Conservation (phyloP, 2,329 filamentous ascomycete species). For the Monilinia fructigena region DNA sequence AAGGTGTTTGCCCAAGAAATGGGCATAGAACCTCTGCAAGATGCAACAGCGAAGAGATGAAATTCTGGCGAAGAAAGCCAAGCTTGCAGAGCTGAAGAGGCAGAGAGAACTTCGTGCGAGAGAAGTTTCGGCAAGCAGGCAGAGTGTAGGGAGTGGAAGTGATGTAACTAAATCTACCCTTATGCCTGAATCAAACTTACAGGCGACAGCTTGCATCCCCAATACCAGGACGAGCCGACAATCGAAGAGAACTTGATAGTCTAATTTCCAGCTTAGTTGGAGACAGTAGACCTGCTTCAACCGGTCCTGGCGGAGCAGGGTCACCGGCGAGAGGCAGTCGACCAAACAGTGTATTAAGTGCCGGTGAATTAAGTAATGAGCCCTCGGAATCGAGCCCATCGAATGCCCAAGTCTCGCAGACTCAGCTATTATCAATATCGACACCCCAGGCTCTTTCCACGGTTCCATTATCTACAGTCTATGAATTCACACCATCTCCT, state of each 20-base stretch:
- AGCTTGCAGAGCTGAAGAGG: slow-evolving; percentile 92
- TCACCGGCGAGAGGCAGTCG: slow-evolving; percentile 74
- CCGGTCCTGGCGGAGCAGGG: slow-evolving; percentile 59
- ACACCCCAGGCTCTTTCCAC: slow-evolving; percentile 67
- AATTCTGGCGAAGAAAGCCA: slow-evolving; percentile 94
- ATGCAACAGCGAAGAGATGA: slow-evolving; percentile 82
- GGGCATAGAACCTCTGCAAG: slow-evolving; percentile 32
- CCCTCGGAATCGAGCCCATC: slow-evolving; percentile 59
- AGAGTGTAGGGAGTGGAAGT: slow-evolving; percentile 64
- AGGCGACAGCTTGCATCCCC: slow-evolving; percentile 63
- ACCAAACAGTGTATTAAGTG: slow-evolving; percentile 82
- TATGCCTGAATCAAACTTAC: slow-evolving; percentile 35
- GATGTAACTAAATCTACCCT: slow-evolving; percentile 58
- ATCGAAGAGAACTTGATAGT: slow-evolving; percentile 74
- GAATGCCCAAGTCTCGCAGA: slow-evolving; percentile 43
- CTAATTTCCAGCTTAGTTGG: slow-evolving; percentile 76
- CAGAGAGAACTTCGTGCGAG: slow-evolving; percentile 81
- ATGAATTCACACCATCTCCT: slow-evolving; percentile 74
- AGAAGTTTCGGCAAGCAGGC: slow-evolving; percentile 68
- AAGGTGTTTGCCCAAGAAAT: slow-evolving; percentile 30
- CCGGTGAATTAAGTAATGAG: slow-evolving; percentile 75
- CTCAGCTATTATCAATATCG: slow-evolving; percentile 45
- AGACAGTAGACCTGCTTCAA: slow-evolving; percentile 66
- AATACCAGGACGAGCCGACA: slow-evolving; percentile 66
- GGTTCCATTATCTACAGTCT: slow-evolving; percentile 70